phyloP scores from a whole-genome alignment of 441 rosid species.

The Adansonia rubrostipa region DNA sequence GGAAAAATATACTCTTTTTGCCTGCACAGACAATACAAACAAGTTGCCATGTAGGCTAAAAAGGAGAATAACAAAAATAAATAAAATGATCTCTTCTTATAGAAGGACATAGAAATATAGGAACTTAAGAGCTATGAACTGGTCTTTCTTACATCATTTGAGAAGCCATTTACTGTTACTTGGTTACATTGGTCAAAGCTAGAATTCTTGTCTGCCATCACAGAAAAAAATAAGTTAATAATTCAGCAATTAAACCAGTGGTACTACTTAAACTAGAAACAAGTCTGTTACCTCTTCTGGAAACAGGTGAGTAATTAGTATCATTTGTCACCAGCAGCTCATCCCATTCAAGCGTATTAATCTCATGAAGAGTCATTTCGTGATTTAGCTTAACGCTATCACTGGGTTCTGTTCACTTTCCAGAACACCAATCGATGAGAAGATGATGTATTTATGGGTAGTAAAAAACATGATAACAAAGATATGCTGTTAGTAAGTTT shows the following conservation, averaged over 20 bases:
- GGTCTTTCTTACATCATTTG: slow-evolving; percentile 54
- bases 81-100: not conserved
- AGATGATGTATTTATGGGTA: not conserved
- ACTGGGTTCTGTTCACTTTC: slow-evolving; percentile 50
- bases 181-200: slow-evolving; percentile 54
- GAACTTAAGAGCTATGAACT: slow-evolving; percentile 7
- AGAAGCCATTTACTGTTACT: slow-evolving; percentile 38
- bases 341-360: slow-evolving; percentile 98
- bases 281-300: slow-evolving; percentile 54
- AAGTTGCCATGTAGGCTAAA: not conserved
- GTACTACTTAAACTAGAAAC: slow-evolving; percentile 2
- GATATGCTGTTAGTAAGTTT: not conserved
- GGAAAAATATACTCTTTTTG: not conserved
- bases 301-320: slow-evolving; percentile 39
- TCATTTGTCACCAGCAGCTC: slow-evolving; percentile 73
- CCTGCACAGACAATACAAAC: not conserved
- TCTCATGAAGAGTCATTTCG: slow-evolving; percentile 82
- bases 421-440: slow-evolving; percentile 36
- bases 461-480: not conserved
- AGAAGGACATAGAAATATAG: not conserved
- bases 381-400: slow-evolving; percentile 56
- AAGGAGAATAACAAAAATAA: not conserved
- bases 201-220: slow-evolving; percentile 53
- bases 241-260: slow-evolving; percentile 22
- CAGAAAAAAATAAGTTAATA: slow-evolving; percentile 23